Base-by-base conservation (phyloP, 306 rosid species). In the Macrotyloma uniflorum region DNA sequence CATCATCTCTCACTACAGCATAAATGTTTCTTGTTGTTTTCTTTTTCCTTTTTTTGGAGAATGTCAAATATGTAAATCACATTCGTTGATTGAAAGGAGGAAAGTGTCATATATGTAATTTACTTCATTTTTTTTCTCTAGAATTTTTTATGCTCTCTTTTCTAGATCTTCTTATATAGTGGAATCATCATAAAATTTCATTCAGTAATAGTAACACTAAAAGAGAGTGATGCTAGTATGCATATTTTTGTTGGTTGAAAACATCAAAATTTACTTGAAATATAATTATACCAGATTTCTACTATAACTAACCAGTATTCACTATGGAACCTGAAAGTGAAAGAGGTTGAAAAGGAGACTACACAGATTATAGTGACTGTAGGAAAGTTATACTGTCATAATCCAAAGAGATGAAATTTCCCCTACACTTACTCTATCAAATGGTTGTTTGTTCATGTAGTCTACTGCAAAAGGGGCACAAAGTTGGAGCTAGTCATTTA, bases 81-180 rank as follows among this genome's bases (percentile, higher is more conserved):
- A 85, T 83, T 87, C 74, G 36, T 84, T 87, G 67, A 45, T 81
- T 75, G 77, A 70, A 77, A 80, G 28, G 59, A 9, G 55, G 36
- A 58, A 59, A 78, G 67, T 76, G 43, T 36, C 83, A 79, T 58
- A 57, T 38, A 46, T 85, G 88, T 85, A 82, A 68, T 83, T 80
- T 65, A 1, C 35, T 40, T 43, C 28, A 38, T 67, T 57, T 24
- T 28, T 19, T 54, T 23, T 6, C 0, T 59, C 67, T 64, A 65
- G 8, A 38, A 36, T 3, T 30, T 62, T 33, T 62, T 1, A 33
- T 32, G 18, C 67, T 15, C 40, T 26, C 18, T 62, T 32, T 62
- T 15, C 45, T 26, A 62, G 20, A 15, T 28, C 20, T 28, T 10
- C 16, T 59, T 59, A 14, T 57, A 11, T 24, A 12, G 35, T 12